A percentile compares a stretch with the other conserved stretches of the same genome.
Evolutionary conservation across 2,329 filamentous ascomycete species (phyloP).

Genomic region (Thermothelomyces thermophilus): DNA sequence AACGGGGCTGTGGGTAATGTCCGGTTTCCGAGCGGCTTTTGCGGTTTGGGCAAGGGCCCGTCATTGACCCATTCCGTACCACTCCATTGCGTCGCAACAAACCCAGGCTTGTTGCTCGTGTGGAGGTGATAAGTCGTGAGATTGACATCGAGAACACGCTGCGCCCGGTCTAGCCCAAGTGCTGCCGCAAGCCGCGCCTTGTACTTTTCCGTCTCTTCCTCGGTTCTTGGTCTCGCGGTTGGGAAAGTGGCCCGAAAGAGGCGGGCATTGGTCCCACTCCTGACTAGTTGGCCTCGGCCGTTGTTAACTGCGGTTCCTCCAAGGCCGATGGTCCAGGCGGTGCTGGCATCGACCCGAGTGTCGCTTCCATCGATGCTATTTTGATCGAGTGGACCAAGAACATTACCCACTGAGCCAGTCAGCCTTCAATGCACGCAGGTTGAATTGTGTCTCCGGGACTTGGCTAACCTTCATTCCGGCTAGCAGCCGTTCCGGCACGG

Average conservation of each 20-base stretch:
- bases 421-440: neutral
- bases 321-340: conserved; percentile 72
- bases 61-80: conserved; percentile 36
- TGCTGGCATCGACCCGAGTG: conserved; percentile 56
- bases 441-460: neutral
- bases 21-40: conserved; percentile 29
- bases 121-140: conserved; percentile 15
- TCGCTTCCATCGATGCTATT: conserved; percentile 22
- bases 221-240: conserved; percentile 34
- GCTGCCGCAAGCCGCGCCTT: conserved; percentile 71
- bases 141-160: conserved; percentile 57
- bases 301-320: conserved; percentile 50
- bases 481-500: conserved; percentile 27
- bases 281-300: conserved; percentile 58
- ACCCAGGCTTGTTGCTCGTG: conserved; percentile 14
- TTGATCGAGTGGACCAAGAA: conserved; percentile 25
- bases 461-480: conserved; percentile 22
- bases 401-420: conserved; percentile 20
- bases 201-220: conserved; percentile 62
- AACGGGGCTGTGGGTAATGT: conserved; percentile 67
- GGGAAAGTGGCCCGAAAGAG: conserved; percentile 50
- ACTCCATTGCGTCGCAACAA: conserved; percentile 33
- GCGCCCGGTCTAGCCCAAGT: conserved; percentile 66
- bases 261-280: conserved; percentile 66
- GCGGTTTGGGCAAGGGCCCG: conserved; percentile 12